Evolutionary conservation across 2,329 filamentous ascomycete species (phyloP).

Genomic region (Fusarium pseudograminearum): DNA sequence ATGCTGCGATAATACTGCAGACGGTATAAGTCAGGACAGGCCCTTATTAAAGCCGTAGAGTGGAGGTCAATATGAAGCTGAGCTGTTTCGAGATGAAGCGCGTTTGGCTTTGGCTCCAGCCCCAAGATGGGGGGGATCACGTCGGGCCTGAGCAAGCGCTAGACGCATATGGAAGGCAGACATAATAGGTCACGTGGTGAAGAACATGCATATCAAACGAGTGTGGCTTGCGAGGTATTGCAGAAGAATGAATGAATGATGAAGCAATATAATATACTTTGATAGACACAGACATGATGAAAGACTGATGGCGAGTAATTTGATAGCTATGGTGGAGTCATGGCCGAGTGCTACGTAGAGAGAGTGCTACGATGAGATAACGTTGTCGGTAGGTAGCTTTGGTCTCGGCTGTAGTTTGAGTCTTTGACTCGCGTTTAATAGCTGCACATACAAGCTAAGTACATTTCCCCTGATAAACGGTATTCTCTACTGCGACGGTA

Average conservation of each 20-base stretch:
- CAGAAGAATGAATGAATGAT: background rate
- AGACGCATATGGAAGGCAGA: slow-evolving; percentile 29
- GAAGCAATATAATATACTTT: background rate
- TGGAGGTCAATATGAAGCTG: slow-evolving; percentile 23
- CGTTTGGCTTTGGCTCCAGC: slow-evolving; percentile 27
- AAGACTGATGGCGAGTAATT: background rate
- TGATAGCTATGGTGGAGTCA: slow-evolving; percentile 20
- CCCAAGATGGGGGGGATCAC: slow-evolving; percentile 9
- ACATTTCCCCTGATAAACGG: slow-evolving; percentile 11
- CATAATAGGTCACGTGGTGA: slow-evolving; percentile 31
- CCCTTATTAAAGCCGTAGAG: slow-evolving; percentile 21
- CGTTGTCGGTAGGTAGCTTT: background rate
- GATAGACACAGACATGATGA: background rate
- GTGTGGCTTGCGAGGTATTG: slow-evolving; percentile 3
- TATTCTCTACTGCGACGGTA: background rate
- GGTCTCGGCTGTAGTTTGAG: slow-evolving; percentile 30
- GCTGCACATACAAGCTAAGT: background rate
- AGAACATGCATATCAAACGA: slow-evolving; percentile 1
- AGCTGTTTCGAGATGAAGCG: slow-evolving; percentile 25
- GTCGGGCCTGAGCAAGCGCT: slow-evolving; percentile 10
- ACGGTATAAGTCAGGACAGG: slow-evolving; percentile 2
- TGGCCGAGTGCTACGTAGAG: background rate
- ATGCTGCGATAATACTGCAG: background rate
- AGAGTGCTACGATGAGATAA: background rate
- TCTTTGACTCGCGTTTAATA: slow-evolving; percentile 26